Conservation (phyloP, 2,329 filamentous ascomycete genomes). For the Calonectria hawksworthii region DNA sequence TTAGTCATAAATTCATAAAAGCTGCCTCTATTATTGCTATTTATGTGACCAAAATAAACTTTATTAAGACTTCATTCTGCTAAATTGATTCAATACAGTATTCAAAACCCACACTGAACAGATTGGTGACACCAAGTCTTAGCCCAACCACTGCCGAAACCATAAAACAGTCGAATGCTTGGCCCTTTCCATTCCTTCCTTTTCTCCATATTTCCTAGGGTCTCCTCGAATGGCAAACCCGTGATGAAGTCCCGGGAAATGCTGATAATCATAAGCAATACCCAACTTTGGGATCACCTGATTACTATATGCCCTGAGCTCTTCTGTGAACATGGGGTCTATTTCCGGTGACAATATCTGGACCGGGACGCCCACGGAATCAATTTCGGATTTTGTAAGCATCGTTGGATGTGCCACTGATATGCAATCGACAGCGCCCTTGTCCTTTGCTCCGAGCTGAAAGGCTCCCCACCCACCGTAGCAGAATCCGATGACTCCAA, state of each 20-base stretch:
- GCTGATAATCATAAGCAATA: conserved; percentile 25
- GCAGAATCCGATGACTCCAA: conserved; percentile 11
- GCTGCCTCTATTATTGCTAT: too few species aligned
- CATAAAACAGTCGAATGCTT: conserved; percentile 18
- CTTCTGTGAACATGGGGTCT: conserved; percentile 1
- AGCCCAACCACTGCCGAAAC: conserved; percentile 1
- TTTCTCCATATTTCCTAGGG: background rate
- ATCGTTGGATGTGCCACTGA: conserved; percentile 5
- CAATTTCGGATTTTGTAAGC: conserved; percentile 2
- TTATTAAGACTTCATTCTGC: too few species aligned
- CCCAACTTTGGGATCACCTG: conserved; percentile 12
- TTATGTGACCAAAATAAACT: too few species aligned
- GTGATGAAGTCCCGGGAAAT: conserved; percentile 25
- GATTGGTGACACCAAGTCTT: too few species aligned
- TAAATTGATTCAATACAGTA: too few species aligned
- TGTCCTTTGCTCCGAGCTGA: background rate
- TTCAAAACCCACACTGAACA: too few species aligned
- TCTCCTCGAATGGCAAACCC: conserved; percentile 21
- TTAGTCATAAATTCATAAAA: too few species aligned
- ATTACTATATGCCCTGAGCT: background rate
- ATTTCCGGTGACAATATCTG: conserved; percentile 15
- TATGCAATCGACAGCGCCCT: conserved; percentile 3
- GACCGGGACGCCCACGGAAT: background rate
- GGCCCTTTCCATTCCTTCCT: conserved; percentile 20
- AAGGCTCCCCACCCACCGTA: conserved; percentile 18